Base-by-base conservation (phyloP, 169 alveolate genomes). In the Cryptosporidium ryanae region DNA sequence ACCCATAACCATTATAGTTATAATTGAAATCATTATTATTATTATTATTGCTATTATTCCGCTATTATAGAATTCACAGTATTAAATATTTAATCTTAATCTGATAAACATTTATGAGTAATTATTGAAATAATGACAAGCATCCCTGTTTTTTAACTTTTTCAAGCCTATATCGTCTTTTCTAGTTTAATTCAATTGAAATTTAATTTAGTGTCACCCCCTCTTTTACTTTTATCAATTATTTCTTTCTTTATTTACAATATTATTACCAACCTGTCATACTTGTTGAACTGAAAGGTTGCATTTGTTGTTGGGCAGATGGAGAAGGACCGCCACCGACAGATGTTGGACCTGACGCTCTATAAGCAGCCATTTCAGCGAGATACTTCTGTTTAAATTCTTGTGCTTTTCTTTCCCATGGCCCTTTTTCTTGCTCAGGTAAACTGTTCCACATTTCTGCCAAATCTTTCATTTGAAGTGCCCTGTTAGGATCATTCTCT, bases 341-440 rank as follows among this genome's bases (percentile, higher is more conserved):
- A 32, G 87, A 61, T 0, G 87, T 59, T 17, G 87, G 87, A 10
- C 87, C 87, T 1, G 87, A 76, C 18, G 87, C 87, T 38, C 87
- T 76, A 50, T 76, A 76, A 25, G 87, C 87, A 6, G 87, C 87
- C 87, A 76, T 76, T 61, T 76, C 87, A 59, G 87, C 87, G 18
- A 76, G 71, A 61, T 76, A 76, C 59, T 76, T 76, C 13, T 76
- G 87, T 34, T 76, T 76, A 23, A 76, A 76, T 25, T 76, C 87
- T 46, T 76, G 87, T 0, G 87, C 87, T 48, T 76, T 76, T 38
- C 87, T 31, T 31, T 76, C 87, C 87, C 87, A 76, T 18, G 87
- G 87, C 15, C 87, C 87, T 59, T 76, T 76, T 59, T 76, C 87
- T 59, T 76, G 87, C 59, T 76, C 87, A n/a, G 87, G 87, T n/a